These are phyloP conservation scores for Arabidopsis arenosa DNA, from an alignment of 345 rosid genomes.

Conservation along the genomic window DNA sequence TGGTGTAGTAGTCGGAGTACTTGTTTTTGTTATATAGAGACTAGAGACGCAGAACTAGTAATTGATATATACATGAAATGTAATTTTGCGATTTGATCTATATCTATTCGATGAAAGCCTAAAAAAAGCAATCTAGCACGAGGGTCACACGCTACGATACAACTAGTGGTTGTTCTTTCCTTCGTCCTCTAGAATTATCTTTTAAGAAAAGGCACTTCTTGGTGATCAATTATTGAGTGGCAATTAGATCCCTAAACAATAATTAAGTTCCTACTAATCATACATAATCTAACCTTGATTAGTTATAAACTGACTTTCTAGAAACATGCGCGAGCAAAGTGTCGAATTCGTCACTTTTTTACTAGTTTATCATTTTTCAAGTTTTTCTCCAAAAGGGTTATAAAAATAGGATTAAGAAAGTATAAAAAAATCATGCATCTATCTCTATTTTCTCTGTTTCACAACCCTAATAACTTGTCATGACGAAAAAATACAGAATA, in stretches of 20 bases:
- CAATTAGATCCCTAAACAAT: slow-evolving; percentile 29
- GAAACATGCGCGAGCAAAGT: slow-evolving; percentile 20
- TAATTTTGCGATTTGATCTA: slow-evolving; percentile 1
- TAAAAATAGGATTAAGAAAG: background rate
- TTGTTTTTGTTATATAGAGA: background rate
- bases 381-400: background rate
- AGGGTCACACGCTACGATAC: slow-evolving; percentile 29
- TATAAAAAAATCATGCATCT: background rate
- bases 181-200: slow-evolving; percentile 12
- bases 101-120: slow-evolving; percentile 5
- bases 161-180: slow-evolving; percentile 12
- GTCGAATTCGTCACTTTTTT: slow-evolving; percentile 9
- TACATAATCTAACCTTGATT: slow-evolving; percentile 17
- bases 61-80: slow-evolving; percentile 1
- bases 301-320: slow-evolving; percentile 4
- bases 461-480: background rate
- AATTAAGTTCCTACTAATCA: slow-evolving; percentile 24
- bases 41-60: background rate
- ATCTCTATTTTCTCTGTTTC: background rate
- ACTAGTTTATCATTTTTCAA: background rate
- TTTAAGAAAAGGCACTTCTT: slow-evolving; percentile 27
- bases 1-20: background rate
- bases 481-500: background rate
- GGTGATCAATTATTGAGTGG: slow-evolving; percentile 27
- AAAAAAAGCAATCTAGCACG: slow-evolving; percentile 31